Base-by-base conservation (phyloP, 1,284 basidiomycete genomes). In the Ustilago trichophora region DNA sequence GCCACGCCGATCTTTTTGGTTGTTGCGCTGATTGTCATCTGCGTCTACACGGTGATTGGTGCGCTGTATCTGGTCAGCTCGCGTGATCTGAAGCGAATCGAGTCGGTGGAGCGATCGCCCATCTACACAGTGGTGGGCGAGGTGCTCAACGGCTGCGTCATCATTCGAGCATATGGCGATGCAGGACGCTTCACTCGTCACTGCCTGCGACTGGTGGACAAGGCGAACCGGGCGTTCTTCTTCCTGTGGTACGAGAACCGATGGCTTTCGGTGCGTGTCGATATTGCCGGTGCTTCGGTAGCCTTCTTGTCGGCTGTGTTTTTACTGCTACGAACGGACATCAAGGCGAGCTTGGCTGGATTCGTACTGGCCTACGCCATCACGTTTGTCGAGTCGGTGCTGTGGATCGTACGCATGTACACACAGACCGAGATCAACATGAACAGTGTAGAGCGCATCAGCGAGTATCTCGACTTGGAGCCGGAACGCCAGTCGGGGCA, bases 91-190 rank as follows among this genome's bases (percentile, higher is more conserved):
- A 81, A 81, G 63, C 65, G 78, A 7, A 73, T 80, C 65, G 78
- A 81, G 62, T 78, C 76, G 34, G 74, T 80, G 29, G 67, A 69
- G 31, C 73, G 80, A 29, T 80, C 78, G 47, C 80, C 80, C 10
- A 75, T 81, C 59, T 77, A 78, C 57, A 80, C 79, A 3, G 70
- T 79, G 27, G 68, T 78, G 12, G 75, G 76, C 62, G 91, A 93
- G 77, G 83, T 92, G 12, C 84, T 93, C 32, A 86, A 85, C 46
- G 91, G 91, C 18, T 89, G 92, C 43, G 83, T 91, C 37, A 89
- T 90, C n/a, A 91, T 95, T 32, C 87, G 93, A 42, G 93, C 92
- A 0, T 96, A 93, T 82, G 90, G 89, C 9, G 90, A 88, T 2
- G 92, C 94, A 74, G 83, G 84, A 33, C 84, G 87, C n/a, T 93